phyloP scores from a whole-genome alignment of 805 yeast species.

The Teunomyces aglyptinius region DNA sequence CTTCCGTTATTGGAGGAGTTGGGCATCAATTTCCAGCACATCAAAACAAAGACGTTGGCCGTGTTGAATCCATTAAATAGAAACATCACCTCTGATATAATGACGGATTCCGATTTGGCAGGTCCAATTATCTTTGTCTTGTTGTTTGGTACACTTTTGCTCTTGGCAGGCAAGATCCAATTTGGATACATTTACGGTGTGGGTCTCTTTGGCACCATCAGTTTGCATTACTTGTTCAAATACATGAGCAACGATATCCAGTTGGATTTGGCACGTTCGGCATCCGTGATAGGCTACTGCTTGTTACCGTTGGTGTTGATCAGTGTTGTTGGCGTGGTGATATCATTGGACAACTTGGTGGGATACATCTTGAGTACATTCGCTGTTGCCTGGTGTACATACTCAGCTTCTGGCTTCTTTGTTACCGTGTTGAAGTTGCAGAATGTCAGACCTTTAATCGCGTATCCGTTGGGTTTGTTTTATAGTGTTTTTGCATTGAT shows the following conservation, averaged over 20 bases:
- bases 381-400: slow-evolving; percentile 86
- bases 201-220: slow-evolving; percentile 83
- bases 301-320: slow-evolving; percentile 81
- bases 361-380: slow-evolving; percentile 71
- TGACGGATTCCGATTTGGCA: slow-evolving; percentile 89
- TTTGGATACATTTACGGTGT: slow-evolving; percentile 97
- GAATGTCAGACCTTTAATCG: slow-evolving; percentile 85
- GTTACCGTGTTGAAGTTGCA: slow-evolving; percentile 79
- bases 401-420: slow-evolving; percentile 89
- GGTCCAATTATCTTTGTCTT: slow-evolving; percentile 92
- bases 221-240: slow-evolving; percentile 80
- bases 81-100: slow-evolving; percentile 62
- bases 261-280: slow-evolving; percentile 67
- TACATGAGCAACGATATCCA: slow-evolving; percentile 71
- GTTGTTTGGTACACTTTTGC: slow-evolving; percentile 76
- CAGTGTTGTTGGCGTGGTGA: slow-evolving; percentile 66
- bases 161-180: slow-evolving; percentile 90
- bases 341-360: slow-evolving; percentile 64
- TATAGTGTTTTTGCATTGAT: slow-evolving; percentile 92
- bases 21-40: slow-evolving; percentile 89
- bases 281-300: slow-evolving; percentile 92
- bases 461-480: slow-evolving; percentile 89
- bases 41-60: slow-evolving; percentile 76
- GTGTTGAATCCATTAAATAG: slow-evolving; percentile 76
- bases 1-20: slow-evolving; percentile 89